A percentile compares a stretch with the other conserved stretches of the same genome.
Conservation (phyloP, 2,329 filamentous ascomycete species). For the Phialophora expanda region DNA sequence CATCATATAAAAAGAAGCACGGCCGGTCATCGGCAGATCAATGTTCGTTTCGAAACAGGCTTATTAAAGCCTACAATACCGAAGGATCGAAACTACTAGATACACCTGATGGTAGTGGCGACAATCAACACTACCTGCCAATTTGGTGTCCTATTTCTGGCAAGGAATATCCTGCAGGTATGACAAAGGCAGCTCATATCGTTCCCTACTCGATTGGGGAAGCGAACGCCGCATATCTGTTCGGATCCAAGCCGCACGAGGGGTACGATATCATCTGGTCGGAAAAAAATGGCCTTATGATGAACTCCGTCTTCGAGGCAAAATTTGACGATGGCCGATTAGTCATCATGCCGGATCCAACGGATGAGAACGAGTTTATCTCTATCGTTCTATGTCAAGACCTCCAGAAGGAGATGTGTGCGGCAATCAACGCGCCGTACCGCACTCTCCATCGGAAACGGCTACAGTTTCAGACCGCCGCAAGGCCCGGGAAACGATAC, state of each 20-base stretch:
- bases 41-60: conserved; percentile 11
- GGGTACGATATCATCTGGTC: conserved; percentile 22
- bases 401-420: conserved; percentile 7
- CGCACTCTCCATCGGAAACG: conserved; percentile 8
- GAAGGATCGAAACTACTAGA: neutral
- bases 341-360: conserved; percentile 22
- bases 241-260: conserved; percentile 6
- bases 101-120: neutral
- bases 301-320: conserved; percentile 7
- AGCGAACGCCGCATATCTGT: conserved; percentile 16
- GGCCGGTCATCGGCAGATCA: conserved; percentile 1
- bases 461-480: conserved; percentile 23
- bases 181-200: conserved; percentile 22
- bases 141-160: conserved; percentile 17
- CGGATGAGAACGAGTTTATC: conserved; percentile 21
- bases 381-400: conserved; percentile 19
- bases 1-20: conserved; percentile 3
- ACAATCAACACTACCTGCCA: neutral
- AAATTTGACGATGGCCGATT: conserved; percentile 20
- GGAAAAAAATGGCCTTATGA: conserved; percentile 16
- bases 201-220: conserved; percentile 17
- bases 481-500: conserved; percentile 21
- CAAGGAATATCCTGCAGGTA: neutral
- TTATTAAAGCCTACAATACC: conserved; percentile 17
- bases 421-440: conserved; percentile 18